phyloP scores from a whole-genome alignment of 2,329 filamentous ascomycete species.

The Rachicladosporium sp. region DNA sequence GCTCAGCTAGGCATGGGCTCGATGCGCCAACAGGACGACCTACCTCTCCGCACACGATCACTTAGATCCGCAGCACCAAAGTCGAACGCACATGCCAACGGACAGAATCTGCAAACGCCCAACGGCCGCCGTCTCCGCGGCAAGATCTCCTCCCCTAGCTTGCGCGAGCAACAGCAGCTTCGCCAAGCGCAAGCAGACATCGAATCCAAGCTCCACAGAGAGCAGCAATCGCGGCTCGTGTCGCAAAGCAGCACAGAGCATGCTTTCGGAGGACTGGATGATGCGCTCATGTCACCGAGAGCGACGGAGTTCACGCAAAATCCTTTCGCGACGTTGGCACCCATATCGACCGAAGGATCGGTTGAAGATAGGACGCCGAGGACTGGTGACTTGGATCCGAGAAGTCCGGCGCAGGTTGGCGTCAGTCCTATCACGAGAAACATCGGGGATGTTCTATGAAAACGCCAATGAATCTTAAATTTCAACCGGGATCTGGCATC shows the following conservation, averaged over 20 bases:
- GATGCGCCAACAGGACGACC: conserved; percentile 13
- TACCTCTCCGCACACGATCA: conserved; percentile 11
- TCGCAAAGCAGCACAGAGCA: neutral
- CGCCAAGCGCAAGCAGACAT: conserved; percentile 21
- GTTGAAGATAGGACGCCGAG: conserved; percentile 37
- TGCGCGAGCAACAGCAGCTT: conserved; percentile 22
- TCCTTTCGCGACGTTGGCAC: conserved; percentile 38
- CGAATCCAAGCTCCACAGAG: conserved; percentile 13
- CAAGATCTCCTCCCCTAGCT: conserved; percentile 22
- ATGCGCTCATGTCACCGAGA: conserved; percentile 57
- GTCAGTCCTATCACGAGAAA: conserved; percentile 64
- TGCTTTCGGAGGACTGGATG: conserved; percentile 15
- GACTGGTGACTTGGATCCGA: conserved; percentile 45
- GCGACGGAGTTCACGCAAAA: conserved; percentile 63
- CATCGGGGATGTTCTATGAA: conserved; percentile 64
- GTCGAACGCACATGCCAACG: neutral
- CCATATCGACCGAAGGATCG: conserved; percentile 33
- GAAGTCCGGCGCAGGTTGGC: conserved; percentile 62
- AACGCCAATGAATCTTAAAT: too few species aligned
- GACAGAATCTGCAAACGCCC: conserved; percentile 3
- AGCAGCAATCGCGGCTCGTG: conserved; percentile 1
- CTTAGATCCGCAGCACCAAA: neutral
- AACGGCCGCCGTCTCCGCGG: conserved; percentile 11
- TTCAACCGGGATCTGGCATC: too few species aligned
- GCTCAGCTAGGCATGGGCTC: conserved; percentile 26